phyloP scores from a whole-genome alignment of 2,329 filamentous ascomycete genomes.

The Hypomyces perniciosus region DNA sequence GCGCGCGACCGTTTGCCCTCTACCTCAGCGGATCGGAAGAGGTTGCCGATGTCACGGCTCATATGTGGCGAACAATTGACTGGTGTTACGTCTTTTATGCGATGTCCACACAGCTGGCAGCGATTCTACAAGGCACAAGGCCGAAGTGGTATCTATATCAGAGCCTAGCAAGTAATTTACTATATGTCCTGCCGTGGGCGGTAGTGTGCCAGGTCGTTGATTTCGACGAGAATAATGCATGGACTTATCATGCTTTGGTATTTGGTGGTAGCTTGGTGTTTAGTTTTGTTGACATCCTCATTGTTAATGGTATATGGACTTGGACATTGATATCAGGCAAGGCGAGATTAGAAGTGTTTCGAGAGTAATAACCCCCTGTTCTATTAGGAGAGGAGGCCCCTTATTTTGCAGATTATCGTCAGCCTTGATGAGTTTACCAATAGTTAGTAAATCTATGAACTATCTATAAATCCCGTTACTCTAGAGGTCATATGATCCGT shows the following conservation, averaged over 20 bases:
- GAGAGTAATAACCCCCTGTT: constrained; percentile 11
- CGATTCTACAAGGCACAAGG: constrained; percentile 56
- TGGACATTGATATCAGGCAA: constrained; percentile 42
- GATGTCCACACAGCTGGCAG: constrained; percentile 57
- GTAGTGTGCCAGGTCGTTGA: constrained; percentile 50
- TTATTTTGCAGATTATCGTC: too few species aligned
- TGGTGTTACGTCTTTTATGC: constrained; percentile 69
- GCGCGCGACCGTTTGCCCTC: constrained; percentile 53
- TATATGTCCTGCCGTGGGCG: constrained; percentile 67
- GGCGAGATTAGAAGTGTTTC: constrained; percentile 33
- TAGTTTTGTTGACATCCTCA: constrained; percentile 52
- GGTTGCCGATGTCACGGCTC: constrained; percentile 54
- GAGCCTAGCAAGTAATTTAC: constrained; percentile 58
- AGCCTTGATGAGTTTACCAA: too few species aligned
- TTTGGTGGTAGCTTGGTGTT: constrained; percentile 66
- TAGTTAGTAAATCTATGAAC: too few species aligned
- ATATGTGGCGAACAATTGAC: constrained; percentile 59
- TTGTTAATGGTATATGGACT: constrained; percentile 46
- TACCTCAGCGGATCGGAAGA: constrained; percentile 53
- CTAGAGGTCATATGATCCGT: too few species aligned
- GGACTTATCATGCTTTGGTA: constrained; percentile 60
- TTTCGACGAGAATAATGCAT: constrained; percentile 50
- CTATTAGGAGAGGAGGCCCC: too few species aligned
- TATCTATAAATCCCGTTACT: too few species aligned
- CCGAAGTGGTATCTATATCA: constrained; percentile 65